Evolutionary conservation across 176 grass and related monocot species (phyloP).

Genomic region (Ensete ventricosum): DNA sequence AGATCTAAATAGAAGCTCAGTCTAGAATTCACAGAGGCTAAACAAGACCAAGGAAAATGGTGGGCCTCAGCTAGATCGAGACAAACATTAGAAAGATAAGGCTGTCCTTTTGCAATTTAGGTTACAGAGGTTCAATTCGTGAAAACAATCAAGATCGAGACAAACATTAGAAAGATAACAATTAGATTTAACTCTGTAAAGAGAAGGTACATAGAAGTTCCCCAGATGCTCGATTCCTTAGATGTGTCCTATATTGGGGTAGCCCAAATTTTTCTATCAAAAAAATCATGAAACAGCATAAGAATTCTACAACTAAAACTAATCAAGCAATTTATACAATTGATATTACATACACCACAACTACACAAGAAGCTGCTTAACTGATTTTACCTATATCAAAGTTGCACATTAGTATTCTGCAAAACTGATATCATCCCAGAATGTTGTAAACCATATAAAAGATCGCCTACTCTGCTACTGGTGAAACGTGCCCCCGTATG

Average conservation of each 20-base stretch:
- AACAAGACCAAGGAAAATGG: too few species aligned
- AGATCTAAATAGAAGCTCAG: too few species aligned
- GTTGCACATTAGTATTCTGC: constrained; percentile 12
- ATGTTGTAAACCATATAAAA: background rate
- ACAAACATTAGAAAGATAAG: too few species aligned
- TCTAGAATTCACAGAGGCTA: too few species aligned
- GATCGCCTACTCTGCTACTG: background rate
- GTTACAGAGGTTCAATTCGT: too few species aligned
- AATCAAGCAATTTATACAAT: constrained; percentile 6
- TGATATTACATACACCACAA: constrained; percentile 15
- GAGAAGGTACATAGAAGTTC: background rate
- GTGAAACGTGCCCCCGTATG: background rate
- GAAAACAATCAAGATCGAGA: background rate
- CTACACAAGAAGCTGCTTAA: constrained; percentile 1
- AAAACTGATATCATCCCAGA: constrained; percentile 8
- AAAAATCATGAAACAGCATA: constrained; percentile 13
- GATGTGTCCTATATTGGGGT: background rate
- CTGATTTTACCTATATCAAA: constrained; percentile 14
- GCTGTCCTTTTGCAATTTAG: too few species aligned
- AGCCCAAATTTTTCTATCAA: constrained; percentile 3
- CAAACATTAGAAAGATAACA: background rate
- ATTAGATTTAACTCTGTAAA: background rate
- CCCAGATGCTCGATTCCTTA: background rate
- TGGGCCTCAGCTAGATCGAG: too few species aligned
- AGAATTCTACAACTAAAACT: background rate